Evolutionary conservation across 108 stramenopile species (phyloP).

Genomic region (Skeletonema costatum): DNA sequence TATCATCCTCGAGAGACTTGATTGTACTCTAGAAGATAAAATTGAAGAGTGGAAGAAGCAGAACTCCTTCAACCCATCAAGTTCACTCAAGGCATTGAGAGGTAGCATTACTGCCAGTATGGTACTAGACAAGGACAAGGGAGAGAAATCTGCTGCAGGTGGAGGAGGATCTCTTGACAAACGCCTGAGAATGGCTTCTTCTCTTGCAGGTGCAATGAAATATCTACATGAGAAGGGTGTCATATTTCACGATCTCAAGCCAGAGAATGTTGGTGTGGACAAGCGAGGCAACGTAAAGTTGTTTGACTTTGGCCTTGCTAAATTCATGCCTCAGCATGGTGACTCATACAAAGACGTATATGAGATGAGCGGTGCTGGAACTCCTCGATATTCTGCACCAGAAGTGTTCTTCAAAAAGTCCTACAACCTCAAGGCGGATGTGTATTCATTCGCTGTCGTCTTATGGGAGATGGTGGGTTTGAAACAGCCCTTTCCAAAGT

Average conservation of each 20-base stretch:
- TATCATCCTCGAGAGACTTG: constrained; percentile 76
- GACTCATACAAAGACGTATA: constrained; percentile 73
- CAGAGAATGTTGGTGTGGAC: not conserved
- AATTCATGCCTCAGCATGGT: constrained; percentile 29
- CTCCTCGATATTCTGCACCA: constrained; percentile 46
- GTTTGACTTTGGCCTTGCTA: not conserved
- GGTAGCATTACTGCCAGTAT: constrained; percentile 12
- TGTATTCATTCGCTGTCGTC: constrained; percentile 1
- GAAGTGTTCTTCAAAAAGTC: constrained; percentile 43
- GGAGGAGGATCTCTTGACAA: constrained; percentile 13
- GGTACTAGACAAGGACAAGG: constrained; percentile 18
- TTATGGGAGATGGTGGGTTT: constrained; percentile 1
- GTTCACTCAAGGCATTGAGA: constrained; percentile 23
- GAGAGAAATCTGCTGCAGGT: constrained; percentile 15
- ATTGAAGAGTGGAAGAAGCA: constrained; percentile 72
- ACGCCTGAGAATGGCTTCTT: constrained; percentile 62
- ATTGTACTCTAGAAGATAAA: constrained; percentile 66
- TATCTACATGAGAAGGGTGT: constrained; percentile 75
- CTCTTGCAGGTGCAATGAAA: constrained; percentile 53
- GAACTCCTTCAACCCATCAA: constrained; percentile 15
- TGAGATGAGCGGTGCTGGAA: constrained; percentile 74
- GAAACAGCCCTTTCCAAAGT: constrained; percentile 16
- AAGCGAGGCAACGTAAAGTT: not conserved
- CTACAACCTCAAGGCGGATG: constrained; percentile 54
- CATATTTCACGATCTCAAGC: constrained; percentile 72